Conservation (phyloP, 2,329 filamentous ascomycete genomes). For the Pestalotiopsis sp. region DNA sequence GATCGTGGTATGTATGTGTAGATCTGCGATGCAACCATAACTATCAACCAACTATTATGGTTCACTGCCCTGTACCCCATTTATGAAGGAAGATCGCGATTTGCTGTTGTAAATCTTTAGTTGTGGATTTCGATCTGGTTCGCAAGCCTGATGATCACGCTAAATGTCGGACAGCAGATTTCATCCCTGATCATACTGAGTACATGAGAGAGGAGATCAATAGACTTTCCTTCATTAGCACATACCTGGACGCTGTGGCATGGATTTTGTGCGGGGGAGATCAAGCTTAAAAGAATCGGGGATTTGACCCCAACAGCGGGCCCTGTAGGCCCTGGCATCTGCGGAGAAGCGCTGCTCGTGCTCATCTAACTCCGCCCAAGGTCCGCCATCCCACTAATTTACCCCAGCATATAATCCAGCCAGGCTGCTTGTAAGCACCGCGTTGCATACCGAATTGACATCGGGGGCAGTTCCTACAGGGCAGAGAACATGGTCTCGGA, state of each 20-base stretch:
- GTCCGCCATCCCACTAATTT: neutral
- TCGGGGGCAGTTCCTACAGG: neutral
- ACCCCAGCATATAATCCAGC: neutral
- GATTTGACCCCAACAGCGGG: neutral
- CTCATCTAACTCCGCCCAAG: constrained; percentile 12
- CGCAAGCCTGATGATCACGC: too few species aligned
- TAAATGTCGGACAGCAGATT: neutral
- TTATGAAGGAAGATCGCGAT: too few species aligned
- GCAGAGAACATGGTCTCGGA: neutral
- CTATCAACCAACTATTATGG: too few species aligned
- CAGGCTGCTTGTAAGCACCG: neutral
- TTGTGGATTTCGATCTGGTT: too few species aligned
- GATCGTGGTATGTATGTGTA: neutral
- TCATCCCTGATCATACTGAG: neutral
- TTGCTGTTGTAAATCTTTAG: too few species aligned
- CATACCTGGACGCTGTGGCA: neutral
- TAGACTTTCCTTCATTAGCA: too few species aligned
- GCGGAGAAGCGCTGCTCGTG: neutral
- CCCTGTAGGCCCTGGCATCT: neutral
- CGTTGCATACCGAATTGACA: neutral
- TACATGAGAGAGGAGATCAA: neutral
- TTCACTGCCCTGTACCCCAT: too few species aligned
- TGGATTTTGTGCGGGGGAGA: neutral
- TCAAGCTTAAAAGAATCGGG: neutral
- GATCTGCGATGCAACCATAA: neutral